phyloP scores from a whole-genome alignment of 805 yeast genomes.

The Ogataea haglerorum region DNA sequence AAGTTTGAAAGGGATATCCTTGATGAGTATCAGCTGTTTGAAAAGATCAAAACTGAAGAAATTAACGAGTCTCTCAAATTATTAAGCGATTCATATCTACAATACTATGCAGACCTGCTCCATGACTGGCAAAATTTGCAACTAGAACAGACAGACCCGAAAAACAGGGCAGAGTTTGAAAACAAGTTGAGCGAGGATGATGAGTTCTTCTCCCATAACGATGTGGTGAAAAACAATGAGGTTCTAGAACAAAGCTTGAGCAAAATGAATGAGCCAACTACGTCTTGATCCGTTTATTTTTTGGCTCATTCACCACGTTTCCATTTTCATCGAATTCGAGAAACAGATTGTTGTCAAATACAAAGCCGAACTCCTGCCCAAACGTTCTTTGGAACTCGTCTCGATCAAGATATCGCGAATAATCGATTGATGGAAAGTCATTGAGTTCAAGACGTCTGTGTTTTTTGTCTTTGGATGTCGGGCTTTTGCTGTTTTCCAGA shows the following conservation, averaged over 20 bases:
- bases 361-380: conserved; percentile 37
- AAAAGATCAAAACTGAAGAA: conserved; percentile 74
- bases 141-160: conserved; percentile 1
- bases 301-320: conserved; percentile 8
- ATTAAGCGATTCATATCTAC: conserved; percentile 74
- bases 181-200: conserved; percentile 25
- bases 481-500: conserved; percentile 82
- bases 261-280: conserved; percentile 12
- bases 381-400: conserved; percentile 50
- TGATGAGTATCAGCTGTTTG: conserved; percentile 63
- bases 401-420: conserved; percentile 47
- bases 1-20: conserved; percentile 45
- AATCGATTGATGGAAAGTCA: conserved; percentile 58
- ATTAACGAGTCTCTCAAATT: conserved; percentile 64
- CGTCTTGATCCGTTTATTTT: conserved; percentile 6
- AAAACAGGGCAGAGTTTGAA: conserved; percentile 6
- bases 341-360: conserved; percentile 25
- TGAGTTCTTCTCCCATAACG: conserved; percentile 25
- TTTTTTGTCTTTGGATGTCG: conserved; percentile 71
- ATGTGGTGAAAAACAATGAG: conserved; percentile 28
- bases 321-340: conserved; percentile 25
- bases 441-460: conserved; percentile 56
- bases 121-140: conserved; percentile 59
- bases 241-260: conserved; percentile 23
- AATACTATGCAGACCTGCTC: conserved; percentile 65